Evolutionary conservation across 2,329 filamentous ascomycete species (phyloP).

Genomic region (Fusarium sp.): DNA sequence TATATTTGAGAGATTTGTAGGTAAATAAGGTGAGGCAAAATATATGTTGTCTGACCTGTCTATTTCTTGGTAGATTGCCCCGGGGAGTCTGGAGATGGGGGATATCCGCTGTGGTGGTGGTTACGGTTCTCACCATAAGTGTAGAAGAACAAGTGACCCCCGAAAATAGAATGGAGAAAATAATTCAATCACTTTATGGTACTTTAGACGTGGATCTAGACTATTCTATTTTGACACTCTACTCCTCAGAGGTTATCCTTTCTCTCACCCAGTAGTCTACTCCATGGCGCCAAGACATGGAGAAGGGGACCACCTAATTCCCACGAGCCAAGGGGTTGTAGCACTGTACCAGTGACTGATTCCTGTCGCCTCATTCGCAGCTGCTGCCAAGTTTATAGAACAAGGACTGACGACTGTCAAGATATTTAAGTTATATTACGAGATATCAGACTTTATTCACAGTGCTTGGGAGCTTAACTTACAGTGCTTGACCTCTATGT

Average conservation of each 20-base stretch:
- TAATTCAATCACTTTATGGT: too few species aligned
- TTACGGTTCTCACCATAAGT: background rate
- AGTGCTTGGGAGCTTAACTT: background rate
- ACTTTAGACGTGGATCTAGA: too few species aligned
- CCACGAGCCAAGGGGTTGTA: conserved; percentile 18
- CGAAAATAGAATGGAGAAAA: too few species aligned
- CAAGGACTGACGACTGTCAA: background rate
- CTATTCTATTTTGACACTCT: background rate
- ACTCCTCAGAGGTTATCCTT: background rate
- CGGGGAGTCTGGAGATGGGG: background rate
- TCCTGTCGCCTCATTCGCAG: conserved; percentile 36
- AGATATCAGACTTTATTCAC: too few species aligned
- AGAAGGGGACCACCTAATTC: conserved; percentile 21
- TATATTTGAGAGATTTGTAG: background rate
- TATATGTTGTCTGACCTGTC: background rate
- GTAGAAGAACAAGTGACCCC: background rate
- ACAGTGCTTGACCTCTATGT: too few species aligned
- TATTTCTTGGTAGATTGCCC: background rate
- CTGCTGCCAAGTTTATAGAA: conserved; percentile 20
- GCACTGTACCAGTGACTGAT: conserved; percentile 28
- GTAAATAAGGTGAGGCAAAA: background rate
- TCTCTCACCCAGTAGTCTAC: background rate
- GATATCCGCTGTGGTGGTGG: background rate
- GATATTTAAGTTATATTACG: too few species aligned
- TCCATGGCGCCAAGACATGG: conserved; percentile 28